Base-by-base conservation (phyloP, 2,329 filamentous ascomycete genomes). In the Anthostomella pinea region DNA sequence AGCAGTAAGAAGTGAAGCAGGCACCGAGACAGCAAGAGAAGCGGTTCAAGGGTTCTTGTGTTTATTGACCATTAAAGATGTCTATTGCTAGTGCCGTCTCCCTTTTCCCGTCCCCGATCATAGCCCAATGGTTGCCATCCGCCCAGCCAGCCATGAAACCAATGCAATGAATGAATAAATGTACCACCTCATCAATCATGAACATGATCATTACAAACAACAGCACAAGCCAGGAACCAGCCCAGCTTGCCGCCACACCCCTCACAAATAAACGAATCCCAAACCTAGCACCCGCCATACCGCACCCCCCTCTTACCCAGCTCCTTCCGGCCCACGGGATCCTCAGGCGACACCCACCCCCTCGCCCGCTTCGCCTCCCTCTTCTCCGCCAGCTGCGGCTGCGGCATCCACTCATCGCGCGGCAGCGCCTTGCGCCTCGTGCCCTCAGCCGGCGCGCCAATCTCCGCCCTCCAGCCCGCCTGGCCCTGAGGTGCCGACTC, bases 331-430 rank as follows among this genome's bases (percentile, higher is more conserved):
- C 81, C 80, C 8, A 89, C 69, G 3, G 80, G 70, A 53, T 89
- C 85, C 53, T 89, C 83, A 1, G 85, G 85, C 65, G 80, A 75
- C 1, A 87, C 76, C 85, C 85, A 90, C 0, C 85, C 85, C 19
- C 85, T 66, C 3, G 77, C 72, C 15, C 83, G 66, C 75, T 88
- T 89, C 14, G 83, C 81, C 64, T 85, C 82, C 39, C 79, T 68
- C 80, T 86, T 93, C 76, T 85, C 84, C 20, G 73, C 82, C 51
- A 78, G 70, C 68, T 81, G 85, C 33, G 79, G 80, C 66, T 71
- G 79, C 8, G 85, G 84, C 65, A 90, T 87, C 85, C 85, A 89
- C 15, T 66, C 65, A 61, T 90, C 85, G 26, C 83, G 72, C n/a
- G 79, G 69, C 17, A 82, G 64, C 34, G 80, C 79, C 68, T 86